Evolutionary conservation across 208 protist genomes (phyloP).

Genomic region (Zelonia costaricensis): DNA sequence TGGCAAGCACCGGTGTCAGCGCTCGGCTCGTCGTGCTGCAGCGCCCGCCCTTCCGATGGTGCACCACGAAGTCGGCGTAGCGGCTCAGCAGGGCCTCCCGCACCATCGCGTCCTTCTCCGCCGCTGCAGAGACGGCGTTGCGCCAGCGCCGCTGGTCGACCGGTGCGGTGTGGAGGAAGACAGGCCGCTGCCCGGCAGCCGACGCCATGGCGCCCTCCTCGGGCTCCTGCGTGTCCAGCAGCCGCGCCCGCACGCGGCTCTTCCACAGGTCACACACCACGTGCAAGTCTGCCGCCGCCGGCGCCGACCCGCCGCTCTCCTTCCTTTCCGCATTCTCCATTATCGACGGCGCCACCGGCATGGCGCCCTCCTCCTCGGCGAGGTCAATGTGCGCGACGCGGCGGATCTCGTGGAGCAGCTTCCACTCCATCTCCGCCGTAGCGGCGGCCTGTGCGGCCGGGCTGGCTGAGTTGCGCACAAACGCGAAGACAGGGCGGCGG

Average conservation of each 20-base stretch:
- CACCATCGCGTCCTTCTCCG: not conserved
- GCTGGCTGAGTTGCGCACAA: conserved; percentile 44
- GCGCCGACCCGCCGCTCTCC: not conserved
- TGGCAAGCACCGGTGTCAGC: conserved; percentile 4
- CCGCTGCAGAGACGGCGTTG: not conserved
- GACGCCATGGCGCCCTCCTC: not conserved
- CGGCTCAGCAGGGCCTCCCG: conserved; percentile 22
- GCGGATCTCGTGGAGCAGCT: conserved; percentile 44
- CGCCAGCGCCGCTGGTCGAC: not conserved
- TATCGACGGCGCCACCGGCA: conserved; percentile 18
- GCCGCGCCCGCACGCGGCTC: not conserved
- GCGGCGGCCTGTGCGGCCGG: conserved; percentile 45
- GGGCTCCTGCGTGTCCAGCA: not conserved
- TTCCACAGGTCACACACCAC: conserved; percentile 32
- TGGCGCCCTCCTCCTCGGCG: conserved; percentile 26
- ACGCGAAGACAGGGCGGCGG: conserved; percentile 58
- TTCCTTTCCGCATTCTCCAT: too few relatives aligned
- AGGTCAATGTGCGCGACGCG: conserved; percentile 43
- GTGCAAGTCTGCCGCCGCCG: conserved; percentile 4
- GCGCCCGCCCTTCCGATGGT: not conserved
- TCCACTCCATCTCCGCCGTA: conserved; percentile 40
- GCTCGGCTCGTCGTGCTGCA: not conserved
- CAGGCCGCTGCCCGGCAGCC: not conserved
- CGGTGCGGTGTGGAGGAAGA: conserved; percentile 15
- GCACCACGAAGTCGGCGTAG: conserved; percentile 28